Evolutionary conservation across 441 rosid species (phyloP).

Genomic region (Euphorbia corollata): DNA sequence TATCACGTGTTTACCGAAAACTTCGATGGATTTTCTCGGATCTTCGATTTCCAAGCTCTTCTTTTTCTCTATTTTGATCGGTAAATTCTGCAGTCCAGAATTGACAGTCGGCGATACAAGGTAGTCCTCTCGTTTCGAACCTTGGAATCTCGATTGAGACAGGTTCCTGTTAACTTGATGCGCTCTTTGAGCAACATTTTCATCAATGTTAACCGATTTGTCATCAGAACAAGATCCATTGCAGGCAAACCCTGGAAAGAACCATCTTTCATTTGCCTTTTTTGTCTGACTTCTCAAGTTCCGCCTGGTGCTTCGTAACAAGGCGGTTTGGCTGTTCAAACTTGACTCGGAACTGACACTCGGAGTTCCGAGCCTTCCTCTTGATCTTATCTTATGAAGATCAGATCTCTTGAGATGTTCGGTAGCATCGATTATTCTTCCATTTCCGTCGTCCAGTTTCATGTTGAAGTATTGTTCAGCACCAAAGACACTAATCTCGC

Average conservation of each 20-base stretch:
- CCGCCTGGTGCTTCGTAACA: constrained; percentile 28
- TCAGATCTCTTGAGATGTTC: constrained; percentile 27
- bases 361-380: constrained; percentile 46
- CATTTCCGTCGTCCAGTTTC: constrained; percentile 35
- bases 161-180: constrained; percentile 22
- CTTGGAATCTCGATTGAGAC: constrained; percentile 22
- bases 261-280: constrained; percentile 38
- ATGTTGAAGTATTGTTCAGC: constrained; percentile 70
- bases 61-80: constrained; percentile 15
- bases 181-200: constrained; percentile 19
- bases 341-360: constrained; percentile 61
- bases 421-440: constrained; percentile 16
- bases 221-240: constrained; percentile 48
- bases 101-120: constrained; percentile 26
- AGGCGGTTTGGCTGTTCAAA: constrained; percentile 50
- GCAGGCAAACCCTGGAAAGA: constrained; percentile 57
- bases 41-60: constrained; percentile 27
- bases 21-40: constrained; percentile 39
- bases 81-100: constrained; percentile 20
- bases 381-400: constrained; percentile 27
- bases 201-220: constrained; percentile 42
- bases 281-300: constrained; percentile 31
- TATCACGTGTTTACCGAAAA: constrained; percentile 34
- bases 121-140: constrained; percentile 30
- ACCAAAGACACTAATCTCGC: constrained; percentile 56